Conservation (phyloP, 345 rosid species). For the Hibiscus syriacus region DNA sequence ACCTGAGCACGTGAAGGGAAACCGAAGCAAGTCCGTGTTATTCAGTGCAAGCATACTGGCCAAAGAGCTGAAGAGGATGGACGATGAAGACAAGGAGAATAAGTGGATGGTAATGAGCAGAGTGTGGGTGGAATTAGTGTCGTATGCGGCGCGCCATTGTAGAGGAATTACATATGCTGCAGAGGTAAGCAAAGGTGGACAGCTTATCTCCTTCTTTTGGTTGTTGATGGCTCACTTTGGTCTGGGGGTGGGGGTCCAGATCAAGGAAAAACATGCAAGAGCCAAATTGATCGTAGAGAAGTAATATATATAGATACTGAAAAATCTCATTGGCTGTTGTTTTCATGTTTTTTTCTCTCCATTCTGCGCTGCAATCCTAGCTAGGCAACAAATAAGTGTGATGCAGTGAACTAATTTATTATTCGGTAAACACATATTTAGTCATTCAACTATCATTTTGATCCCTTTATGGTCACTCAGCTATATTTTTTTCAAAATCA, state of each 20-base stretch:
- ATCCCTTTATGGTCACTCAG: too few relatives aligned
- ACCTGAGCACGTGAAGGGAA: conserved; percentile 41
- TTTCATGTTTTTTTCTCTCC: too few relatives aligned
- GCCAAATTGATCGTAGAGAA: background rate
- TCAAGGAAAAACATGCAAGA: background rate
- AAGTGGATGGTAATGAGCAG: conserved; percentile 45
- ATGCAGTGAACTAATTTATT: too few relatives aligned
- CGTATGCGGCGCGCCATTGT: conserved; percentile 50
- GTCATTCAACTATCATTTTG: too few relatives aligned
- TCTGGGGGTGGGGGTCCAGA: background rate
- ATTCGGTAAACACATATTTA: too few relatives aligned
- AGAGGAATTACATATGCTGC: background rate
- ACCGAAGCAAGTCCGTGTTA: conserved; percentile 46
- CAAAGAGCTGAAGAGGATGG: conserved; percentile 24
- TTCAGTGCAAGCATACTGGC: conserved; percentile 52
- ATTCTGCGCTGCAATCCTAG: too few relatives aligned
- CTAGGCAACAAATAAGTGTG: too few relatives aligned
- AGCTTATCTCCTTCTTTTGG: background rate
- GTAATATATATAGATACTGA: too few relatives aligned
- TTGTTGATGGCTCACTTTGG: background rate
- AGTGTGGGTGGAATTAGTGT: conserved; percentile 60
- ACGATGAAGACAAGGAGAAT: background rate
- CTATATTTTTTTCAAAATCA: too few relatives aligned
- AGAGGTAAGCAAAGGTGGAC: background rate
- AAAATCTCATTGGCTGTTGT: too few relatives aligned